These are phyloP conservation scores for Neocucurbitaria cava DNA, from an alignment of 2,329 filamentous ascomycete genomes.

Conservation along the genomic window DNA sequence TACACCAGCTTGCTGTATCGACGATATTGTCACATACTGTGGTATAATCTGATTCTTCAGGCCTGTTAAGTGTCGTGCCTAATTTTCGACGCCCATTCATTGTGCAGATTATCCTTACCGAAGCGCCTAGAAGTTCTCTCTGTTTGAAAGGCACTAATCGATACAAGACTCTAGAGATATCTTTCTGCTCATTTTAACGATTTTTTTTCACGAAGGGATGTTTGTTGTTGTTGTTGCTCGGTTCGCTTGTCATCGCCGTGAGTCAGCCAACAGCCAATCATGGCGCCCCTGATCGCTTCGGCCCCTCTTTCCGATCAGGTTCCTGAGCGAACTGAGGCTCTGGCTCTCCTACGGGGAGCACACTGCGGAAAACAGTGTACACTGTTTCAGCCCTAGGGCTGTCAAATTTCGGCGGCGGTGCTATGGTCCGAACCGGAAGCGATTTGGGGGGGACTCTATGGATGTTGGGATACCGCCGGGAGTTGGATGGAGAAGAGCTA, in stretches of 20 bases:
- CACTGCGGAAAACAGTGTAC: constrained; percentile 30
- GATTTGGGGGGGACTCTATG: constrained; percentile 30
- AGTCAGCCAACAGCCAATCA: constrained; percentile 31
- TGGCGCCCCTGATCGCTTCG: constrained; percentile 23
- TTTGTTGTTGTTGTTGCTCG: constrained; percentile 29
- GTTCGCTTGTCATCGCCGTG: constrained; percentile 3
- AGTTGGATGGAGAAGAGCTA: constrained; percentile 26
- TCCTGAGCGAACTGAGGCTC: constrained; percentile 21
- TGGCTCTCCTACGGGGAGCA: constrained; percentile 41
- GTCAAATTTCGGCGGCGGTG: constrained; percentile 31
- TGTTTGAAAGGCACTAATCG: background rate
- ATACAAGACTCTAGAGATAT: background rate
- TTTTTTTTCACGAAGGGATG: constrained; percentile 19
- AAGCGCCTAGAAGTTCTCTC: background rate
- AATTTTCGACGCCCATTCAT: too few relatives aligned
- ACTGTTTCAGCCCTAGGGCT: constrained; percentile 36
- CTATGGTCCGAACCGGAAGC: constrained; percentile 38
- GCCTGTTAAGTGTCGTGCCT: too few relatives aligned
- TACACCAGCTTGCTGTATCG: too few relatives aligned
- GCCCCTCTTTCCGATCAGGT: constrained; percentile 36
- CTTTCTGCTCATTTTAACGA: constrained; percentile 10
- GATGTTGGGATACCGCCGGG: constrained; percentile 29
- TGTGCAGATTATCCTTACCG: too few relatives aligned
- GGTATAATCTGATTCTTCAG: too few relatives aligned
- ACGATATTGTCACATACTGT: too few relatives aligned